Evolutionary conservation across 208 protist genomes (phyloP).

Genomic region (Naegleria lovaniensis): DNA sequence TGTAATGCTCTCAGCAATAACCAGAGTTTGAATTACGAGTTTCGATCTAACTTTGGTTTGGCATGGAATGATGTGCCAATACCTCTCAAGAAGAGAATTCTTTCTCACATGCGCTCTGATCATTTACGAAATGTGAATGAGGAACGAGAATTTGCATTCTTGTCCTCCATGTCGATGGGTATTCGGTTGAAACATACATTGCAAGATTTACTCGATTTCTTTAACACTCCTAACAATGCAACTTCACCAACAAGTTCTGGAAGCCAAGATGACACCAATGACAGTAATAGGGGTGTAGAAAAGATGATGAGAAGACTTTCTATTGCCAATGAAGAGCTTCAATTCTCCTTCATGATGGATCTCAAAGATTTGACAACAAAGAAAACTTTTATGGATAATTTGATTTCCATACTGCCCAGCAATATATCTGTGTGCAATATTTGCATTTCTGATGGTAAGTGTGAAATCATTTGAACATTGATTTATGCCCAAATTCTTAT

Average conservation of each 20-base stretch:
- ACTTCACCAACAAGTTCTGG: background rate
- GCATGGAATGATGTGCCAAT: background rate
- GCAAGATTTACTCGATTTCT: slow-evolving; percentile 8
- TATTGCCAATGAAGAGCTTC: background rate
- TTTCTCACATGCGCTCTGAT: background rate
- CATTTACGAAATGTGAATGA: background rate
- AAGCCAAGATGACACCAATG: background rate
- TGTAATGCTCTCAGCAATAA: background rate
- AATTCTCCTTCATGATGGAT: background rate
- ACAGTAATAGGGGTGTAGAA: background rate
- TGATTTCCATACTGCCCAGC: background rate
- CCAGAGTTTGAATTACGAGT: background rate
- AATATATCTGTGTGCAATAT: background rate
- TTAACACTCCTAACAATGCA: background rate
- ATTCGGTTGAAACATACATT: background rate
- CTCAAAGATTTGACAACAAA: background rate
- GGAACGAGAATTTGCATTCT: background rate
- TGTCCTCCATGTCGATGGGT: background rate
- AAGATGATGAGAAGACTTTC: background rate
- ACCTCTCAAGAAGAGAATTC: background rate
- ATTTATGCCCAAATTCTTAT: too few species aligned
- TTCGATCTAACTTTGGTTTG: background rate
- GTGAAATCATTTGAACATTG: too few species aligned
- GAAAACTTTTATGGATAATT: background rate
- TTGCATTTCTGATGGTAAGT: slow-evolving; percentile 20